Conservation (phyloP, 495 filamentous ascomycete genomes). For the Durotheca rogersii region DNA sequence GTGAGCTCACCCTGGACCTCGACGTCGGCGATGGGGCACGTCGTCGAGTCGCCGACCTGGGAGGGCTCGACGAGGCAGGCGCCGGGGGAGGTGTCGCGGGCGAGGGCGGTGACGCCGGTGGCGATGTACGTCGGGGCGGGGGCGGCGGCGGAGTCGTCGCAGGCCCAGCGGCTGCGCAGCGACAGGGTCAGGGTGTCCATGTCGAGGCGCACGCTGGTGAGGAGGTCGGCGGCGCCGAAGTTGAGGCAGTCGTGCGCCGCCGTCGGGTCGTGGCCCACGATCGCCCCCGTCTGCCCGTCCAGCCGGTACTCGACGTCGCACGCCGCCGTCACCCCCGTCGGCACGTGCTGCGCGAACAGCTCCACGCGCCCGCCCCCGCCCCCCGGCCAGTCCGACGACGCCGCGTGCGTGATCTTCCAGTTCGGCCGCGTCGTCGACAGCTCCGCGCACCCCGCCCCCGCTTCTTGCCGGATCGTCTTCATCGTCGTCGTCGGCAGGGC, state of each 20-base stretch:
- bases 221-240: constrained; percentile 13
- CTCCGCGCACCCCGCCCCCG: no score
- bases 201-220: constrained; percentile 21
- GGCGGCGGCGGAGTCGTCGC: constrained; percentile 11
- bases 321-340: constrained; percentile 5
- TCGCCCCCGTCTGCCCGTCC: constrained; percentile 1
- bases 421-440: constrained; percentile 16
- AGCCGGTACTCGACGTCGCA: constrained; percentile 29
- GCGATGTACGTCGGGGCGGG: constrained; percentile 13
- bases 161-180: constrained; percentile 22
- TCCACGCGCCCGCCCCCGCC: constrained; percentile 20
- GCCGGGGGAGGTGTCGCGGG: constrained; percentile 19
- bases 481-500: no score
- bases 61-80: constrained; percentile 21
- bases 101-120: constrained; percentile 9
- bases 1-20: constrained; percentile 20
- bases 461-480: no score
- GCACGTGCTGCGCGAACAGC: constrained; percentile 21
- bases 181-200: constrained; percentile 20
- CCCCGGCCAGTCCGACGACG: constrained; percentile 29
- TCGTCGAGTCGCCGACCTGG: constrained; percentile 21
- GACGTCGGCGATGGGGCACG: constrained; percentile 23
- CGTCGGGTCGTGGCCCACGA: constrained; percentile 23
- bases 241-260: constrained; percentile 11
- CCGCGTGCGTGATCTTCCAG: constrained; percentile 21